A percentile compares a stretch with the other conserved stretches of the same genome.
phyloP scores from a whole-genome alignment of 805 yeast genomes.

The Saccharomycopsis selenospora region DNA sequence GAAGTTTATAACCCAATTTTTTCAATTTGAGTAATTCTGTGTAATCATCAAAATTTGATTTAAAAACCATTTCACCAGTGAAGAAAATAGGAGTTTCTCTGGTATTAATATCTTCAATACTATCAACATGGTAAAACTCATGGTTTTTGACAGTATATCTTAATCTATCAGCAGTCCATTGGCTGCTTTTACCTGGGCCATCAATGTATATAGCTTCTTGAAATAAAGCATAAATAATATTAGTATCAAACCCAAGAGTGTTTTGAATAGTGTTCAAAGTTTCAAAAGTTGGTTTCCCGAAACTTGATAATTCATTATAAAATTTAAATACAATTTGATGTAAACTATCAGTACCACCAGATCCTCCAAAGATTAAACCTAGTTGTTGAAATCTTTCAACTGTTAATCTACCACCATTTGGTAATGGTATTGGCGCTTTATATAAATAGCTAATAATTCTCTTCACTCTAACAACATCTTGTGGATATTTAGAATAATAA shows the following conservation, averaged over 20 bases:
- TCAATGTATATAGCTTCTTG: constrained; percentile 55
- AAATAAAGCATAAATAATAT: constrained; percentile 45
- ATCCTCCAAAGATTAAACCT: constrained; percentile 45
- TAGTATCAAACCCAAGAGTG: constrained; percentile 42
- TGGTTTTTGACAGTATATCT: constrained; percentile 25
- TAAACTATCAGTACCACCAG: constrained; percentile 42
- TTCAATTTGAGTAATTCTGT: constrained; percentile 35
- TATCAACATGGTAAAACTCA: constrained; percentile 24
- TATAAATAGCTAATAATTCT: constrained; percentile 32
- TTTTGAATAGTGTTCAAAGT: constrained; percentile 32
- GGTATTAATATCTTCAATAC: constrained; percentile 12
- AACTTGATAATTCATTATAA: constrained; percentile 31
- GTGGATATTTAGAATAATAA: constrained; percentile 43
- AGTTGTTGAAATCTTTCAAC: constrained; percentile 47
- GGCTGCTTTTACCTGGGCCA: constrained; percentile 30
- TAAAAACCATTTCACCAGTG: constrained; percentile 51
- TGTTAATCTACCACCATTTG: constrained; percentile 44
- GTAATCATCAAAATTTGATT: constrained; percentile 44
- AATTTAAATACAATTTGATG: constrained; percentile 39
- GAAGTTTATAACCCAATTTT: constrained; percentile 32
- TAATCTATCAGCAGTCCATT: constrained; percentile 45
- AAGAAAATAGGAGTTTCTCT: constrained; percentile 31
- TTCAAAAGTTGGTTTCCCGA: constrained; percentile 34
- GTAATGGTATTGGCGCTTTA: constrained; percentile 31
- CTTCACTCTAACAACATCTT: constrained; percentile 35